These are phyloP conservation scores for Cladosporium sp. DNA, from an alignment of 2,329 filamentous ascomycete species.

Conservation along the genomic window DNA sequence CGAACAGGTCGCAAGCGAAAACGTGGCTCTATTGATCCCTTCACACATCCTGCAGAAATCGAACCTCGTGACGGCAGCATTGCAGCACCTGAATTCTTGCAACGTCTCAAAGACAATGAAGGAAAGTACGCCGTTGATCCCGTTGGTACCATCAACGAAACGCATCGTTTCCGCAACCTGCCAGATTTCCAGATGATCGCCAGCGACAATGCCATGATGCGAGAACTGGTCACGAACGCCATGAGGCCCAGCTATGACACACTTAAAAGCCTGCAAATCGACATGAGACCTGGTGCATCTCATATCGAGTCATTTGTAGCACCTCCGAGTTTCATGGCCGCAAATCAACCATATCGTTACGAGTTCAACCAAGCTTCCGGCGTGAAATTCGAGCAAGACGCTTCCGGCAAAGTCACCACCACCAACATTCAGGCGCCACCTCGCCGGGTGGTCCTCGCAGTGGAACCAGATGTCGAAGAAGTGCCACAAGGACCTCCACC, in stretches of 20 bases:
- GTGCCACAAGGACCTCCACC: conserved; percentile 60
- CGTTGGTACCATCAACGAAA: conserved; percentile 63
- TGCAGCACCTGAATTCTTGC: conserved; percentile 27
- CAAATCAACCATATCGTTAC: conserved; percentile 45
- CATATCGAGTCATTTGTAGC: conserved; percentile 56
- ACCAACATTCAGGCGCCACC: conserved; percentile 43
- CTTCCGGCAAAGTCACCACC: conserved; percentile 54
- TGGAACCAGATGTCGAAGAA: conserved; percentile 57
- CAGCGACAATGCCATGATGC: conserved; percentile 55
- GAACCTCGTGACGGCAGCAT: conserved; percentile 14
- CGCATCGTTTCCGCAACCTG: conserved; percentile 80
- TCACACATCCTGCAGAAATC: conserved; percentile 12
- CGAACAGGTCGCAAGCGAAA: conserved; percentile 83
- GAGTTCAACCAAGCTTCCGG: conserved; percentile 83
- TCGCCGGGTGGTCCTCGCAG: conserved; percentile 57
- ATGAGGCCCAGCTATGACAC: conserved; percentile 61
- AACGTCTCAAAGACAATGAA: conserved; percentile 27
- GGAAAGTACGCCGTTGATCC: conserved; percentile 26
- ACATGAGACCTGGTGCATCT: conserved; percentile 60
- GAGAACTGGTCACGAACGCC: conserved; percentile 65
- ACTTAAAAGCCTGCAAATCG: conserved; percentile 63
- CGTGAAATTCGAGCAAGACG: conserved; percentile 59
- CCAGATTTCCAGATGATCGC: conserved; percentile 68
- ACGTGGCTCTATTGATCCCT: conserved; percentile 64
- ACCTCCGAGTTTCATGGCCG: conserved; percentile 27